A percentile compares a stretch with the other conserved stretches of the same genome.
Evolutionary conservation across 1,139 yeast genomes (phyloP).

Genomic region (Blastobotrys proliferans): DNA sequence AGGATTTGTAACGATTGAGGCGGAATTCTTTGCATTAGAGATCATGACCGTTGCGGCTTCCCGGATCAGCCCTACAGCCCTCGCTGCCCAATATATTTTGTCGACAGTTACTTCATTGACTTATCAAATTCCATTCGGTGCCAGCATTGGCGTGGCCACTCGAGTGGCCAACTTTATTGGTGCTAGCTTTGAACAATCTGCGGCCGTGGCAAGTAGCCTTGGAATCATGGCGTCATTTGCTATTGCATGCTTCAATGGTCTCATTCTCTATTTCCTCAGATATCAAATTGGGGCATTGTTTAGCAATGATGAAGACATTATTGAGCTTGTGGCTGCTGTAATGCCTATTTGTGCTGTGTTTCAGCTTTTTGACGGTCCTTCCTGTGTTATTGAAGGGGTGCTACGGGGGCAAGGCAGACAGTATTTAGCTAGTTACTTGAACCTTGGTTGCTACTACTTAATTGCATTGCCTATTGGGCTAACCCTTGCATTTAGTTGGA

Average conservation of each 20-base stretch:
- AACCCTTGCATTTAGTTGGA: conserved; percentile 52
- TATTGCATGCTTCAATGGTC: conserved; percentile 56
- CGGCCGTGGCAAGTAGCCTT: conserved; percentile 60
- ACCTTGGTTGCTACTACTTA: conserved; percentile 69
- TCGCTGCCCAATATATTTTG: conserved; percentile 87
- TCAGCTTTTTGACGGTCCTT: conserved; percentile 75
- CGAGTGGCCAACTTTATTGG: conserved; percentile 87
- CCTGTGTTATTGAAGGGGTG: conserved; percentile 80
- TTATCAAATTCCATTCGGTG: conserved; percentile 85
- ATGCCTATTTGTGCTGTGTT: conserved; percentile 71
- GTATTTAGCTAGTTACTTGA: conserved; percentile 74
- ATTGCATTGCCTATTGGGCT: conserved; percentile 70
- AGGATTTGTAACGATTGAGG: conserved; percentile 78
- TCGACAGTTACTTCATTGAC: conserved; percentile 75
- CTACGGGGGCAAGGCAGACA: conserved; percentile 86
- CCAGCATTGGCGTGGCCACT: conserved; percentile 81
- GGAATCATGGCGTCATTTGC: conserved; percentile 57
- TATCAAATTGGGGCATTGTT: conserved; percentile 59
- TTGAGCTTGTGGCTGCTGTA: conserved; percentile 45
- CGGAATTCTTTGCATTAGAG: conserved; percentile 81
- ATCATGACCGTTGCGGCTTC: conserved; percentile 68
- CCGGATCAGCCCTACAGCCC: conserved; percentile 71
- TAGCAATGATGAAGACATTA: conserved; percentile 65
- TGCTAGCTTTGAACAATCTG: conserved; percentile 60
- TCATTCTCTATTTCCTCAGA: conserved; percentile 49